phyloP scores from a whole-genome alignment of 2,329 filamentous ascomycete species.

The Phialophora chinensis region DNA sequence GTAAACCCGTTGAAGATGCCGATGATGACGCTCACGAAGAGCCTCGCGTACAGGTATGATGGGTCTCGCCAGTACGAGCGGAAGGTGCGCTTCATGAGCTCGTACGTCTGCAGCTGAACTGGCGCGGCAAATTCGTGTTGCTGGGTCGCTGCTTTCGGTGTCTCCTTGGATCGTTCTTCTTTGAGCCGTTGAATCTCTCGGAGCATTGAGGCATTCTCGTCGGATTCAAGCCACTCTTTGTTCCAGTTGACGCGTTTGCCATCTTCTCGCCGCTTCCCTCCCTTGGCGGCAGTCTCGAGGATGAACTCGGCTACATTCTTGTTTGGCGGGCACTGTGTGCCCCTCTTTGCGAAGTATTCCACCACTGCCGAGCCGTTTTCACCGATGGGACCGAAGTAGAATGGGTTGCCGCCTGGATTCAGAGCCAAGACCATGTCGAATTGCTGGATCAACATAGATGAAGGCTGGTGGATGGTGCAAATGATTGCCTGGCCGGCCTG shows the following conservation, averaged over 20 bases:
- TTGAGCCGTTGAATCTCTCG: conserved; percentile 71
- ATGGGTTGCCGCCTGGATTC: conserved; percentile 71
- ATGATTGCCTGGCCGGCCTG: conserved; percentile 72
- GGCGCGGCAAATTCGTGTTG: conserved; percentile 70
- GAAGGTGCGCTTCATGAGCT: conserved; percentile 74
- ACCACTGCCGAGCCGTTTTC: conserved; percentile 69
- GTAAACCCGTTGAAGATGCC: conserved; percentile 80
- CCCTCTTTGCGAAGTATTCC: conserved; percentile 71
- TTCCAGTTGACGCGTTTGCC: conserved; percentile 72
- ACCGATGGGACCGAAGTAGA: conserved; percentile 76
- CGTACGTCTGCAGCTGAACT: conserved; percentile 64
- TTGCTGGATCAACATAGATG: conserved; percentile 70
- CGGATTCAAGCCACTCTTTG: conserved; percentile 72
- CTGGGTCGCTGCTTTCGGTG: conserved; percentile 19
- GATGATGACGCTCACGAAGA: conserved; percentile 73
- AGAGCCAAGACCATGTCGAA: conserved; percentile 76
- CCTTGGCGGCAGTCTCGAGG: conserved; percentile 68
- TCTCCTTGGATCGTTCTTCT: conserved; percentile 57
- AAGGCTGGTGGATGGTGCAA: conserved; percentile 76
- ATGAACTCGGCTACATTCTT: conserved; percentile 73
- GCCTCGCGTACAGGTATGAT: conserved; percentile 76
- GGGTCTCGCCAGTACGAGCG: conserved; percentile 77
- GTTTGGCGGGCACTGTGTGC: conserved; percentile 68
- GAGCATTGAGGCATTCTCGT: conserved; percentile 64
- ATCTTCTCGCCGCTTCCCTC: conserved; percentile 55